Evolutionary conservation across 225 moss, liverwort and hornwort species (phyloP), one percentile per base, ranked within the genome.

Genomic region (Anthoceros angustus): DNA sequence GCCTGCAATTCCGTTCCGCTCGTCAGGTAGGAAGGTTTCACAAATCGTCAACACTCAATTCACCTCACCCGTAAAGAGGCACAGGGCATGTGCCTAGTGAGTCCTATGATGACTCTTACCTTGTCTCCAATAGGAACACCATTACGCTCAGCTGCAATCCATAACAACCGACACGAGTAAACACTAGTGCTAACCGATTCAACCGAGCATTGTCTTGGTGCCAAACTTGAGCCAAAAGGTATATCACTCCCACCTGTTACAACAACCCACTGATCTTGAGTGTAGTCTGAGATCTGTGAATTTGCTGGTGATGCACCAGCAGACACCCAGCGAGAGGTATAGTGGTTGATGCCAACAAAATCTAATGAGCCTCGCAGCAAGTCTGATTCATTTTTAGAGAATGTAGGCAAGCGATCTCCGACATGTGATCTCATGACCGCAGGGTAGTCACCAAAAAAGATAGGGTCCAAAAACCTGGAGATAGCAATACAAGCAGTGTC

Each of bases 261-360:
- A 14, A 42, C 43, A 16, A 90, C 25, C 0, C 78, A 77, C 66
- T 90, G 90, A 65, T 94, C 93, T 63, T 74, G 75, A 74, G 72
- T 83, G 42, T 82, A 80, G 77, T 70, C 76, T 70, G 76, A 83
- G 10, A 39, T 39, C 11, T 65, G 48, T 16, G 71, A 2, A 72
- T 87, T 76, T 63, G 25, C n/a, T 32, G 80, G 78, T 63, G 70
- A 65, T 32, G 81, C 74, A 20, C 79, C 71, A 62, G 65, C 77
- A 12, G 84, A 70, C 32, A 90, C 80, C 66, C 78, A 80, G 32
- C 83, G 72, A 63, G 80, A 62, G 0, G 84, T 86, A 72, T 93
- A 93, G 69, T 88, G 92, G 63, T 93, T 93, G 63, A 93, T 26
- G 32, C 92, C 89, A 66, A 94, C 50, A 70, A 90, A 90, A 82